These are phyloP conservation scores for Syncephalastrum sp. DNA, from an alignment of 371 early-diverging fungal genomes.

Conservation along the genomic window DNA sequence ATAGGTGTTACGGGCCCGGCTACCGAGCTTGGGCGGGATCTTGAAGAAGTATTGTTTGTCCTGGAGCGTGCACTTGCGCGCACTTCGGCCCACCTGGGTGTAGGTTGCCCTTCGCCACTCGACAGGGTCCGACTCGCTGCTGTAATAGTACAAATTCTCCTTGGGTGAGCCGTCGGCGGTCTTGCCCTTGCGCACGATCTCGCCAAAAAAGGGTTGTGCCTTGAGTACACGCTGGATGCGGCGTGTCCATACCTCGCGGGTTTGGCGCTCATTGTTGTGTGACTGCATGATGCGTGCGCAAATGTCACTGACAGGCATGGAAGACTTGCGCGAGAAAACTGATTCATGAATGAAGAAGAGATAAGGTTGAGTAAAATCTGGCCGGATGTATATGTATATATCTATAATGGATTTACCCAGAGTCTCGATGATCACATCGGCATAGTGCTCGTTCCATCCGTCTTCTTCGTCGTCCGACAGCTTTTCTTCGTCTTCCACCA, in stretches of 20 bases:
- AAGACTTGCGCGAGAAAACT: constrained; percentile 50
- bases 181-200: constrained; percentile 64
- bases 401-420: constrained; percentile 29
- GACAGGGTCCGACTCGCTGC: constrained; percentile 56
- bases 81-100: constrained; percentile 59
- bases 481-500: constrained; percentile 3
- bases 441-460: constrained; percentile 25
- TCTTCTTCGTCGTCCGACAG: constrained; percentile 4
- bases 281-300: constrained; percentile 45
- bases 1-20: constrained; percentile 49
- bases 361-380: too few relatives aligned
- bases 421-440: constrained; percentile 49
- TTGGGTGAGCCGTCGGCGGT: constrained; percentile 64
- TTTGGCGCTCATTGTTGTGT: constrained; percentile 34
- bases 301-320: constrained; percentile 51
- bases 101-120: constrained; percentile 53
- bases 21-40: constrained; percentile 64
- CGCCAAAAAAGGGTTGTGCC: constrained; percentile 51
- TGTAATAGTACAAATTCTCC: constrained; percentile 63
- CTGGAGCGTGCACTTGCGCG: constrained; percentile 64
- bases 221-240: constrained; percentile 36
- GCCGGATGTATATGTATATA: background rate
- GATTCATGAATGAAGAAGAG: background rate
- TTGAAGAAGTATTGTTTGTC: constrained; percentile 70
- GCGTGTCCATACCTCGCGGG: constrained; percentile 35